phyloP scores from a whole-genome alignment of 495 filamentous ascomycete genomes.

The Aspergillus ellipticus region DNA sequence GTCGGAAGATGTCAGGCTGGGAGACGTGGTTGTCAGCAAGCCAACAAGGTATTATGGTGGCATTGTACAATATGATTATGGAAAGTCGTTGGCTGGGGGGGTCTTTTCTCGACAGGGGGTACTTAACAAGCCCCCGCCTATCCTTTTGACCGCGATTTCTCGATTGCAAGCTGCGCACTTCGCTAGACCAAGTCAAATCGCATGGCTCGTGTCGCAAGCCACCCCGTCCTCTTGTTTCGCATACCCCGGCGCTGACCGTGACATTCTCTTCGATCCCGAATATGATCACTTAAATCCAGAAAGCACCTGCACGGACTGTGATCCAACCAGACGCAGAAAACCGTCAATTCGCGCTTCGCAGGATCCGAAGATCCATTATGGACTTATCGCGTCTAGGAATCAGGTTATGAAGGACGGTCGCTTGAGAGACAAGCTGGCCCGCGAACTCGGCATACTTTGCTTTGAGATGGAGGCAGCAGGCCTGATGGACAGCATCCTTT shows the following conservation, averaged over 20 bases:
- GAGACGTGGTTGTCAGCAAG: not conserved
- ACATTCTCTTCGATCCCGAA: not conserved
- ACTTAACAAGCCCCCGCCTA: not conserved
- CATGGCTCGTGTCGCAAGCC: not conserved
- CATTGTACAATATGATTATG: not conserved
- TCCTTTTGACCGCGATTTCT: not conserved
- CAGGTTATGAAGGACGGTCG: conserved; percentile 14
- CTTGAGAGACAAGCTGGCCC: conserved; percentile 13
- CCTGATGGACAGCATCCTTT: no score
- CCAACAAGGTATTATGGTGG: not conserved
- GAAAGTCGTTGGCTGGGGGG: not conserved
- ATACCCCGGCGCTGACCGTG: not conserved
- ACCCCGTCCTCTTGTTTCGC: not conserved
- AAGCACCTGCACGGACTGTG: not conserved
- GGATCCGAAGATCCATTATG: conserved; percentile 15
- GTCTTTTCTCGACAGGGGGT: not conserved
- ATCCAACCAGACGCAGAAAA: no score
- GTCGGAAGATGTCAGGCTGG: not conserved
- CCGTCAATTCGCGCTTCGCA: not conserved
- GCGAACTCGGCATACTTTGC: conserved; percentile 26
- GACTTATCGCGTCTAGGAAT: conserved; percentile 17
- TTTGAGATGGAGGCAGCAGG: conserved; percentile 50
- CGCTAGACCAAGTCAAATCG: not conserved
- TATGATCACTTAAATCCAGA: not conserved
- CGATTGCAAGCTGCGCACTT: not conserved